Evolutionary conservation across 2,329 filamentous ascomycete species (phyloP), one percentile per base, ranked within the genome.

Genomic region (Penicillium oxalicum): DNA sequence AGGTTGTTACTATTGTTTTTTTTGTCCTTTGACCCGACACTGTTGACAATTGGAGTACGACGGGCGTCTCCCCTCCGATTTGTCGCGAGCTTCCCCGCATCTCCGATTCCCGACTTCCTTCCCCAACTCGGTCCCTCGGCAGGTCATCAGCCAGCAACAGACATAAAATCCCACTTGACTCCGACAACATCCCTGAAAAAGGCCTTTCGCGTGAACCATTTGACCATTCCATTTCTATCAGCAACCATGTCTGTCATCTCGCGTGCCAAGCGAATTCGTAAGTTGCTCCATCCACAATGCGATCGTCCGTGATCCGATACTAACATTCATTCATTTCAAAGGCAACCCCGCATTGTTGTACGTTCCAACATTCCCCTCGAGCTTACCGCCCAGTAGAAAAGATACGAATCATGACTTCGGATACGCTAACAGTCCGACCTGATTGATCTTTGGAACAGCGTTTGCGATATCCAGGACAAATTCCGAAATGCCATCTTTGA

Each of bases 401-500:
- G 11, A 36, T 41, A 24, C 12, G 40, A 13, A 41, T 29, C n/a
- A 24, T 9, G 18, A 9, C 11, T 5, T 5, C 7, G 7, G 5
- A 27, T 12, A 29, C 42, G 29, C 12, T 9, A 24, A 37, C 34
- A 26, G 12, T 9, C 5, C 12, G 29, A 45, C 32, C 45, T 18
- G 18, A 29, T 50, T 37, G 24, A 35, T 7, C 27, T 32, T 12
- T 9, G 13, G 7, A 6, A 38, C 53, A 96, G 91, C 63, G 81
- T 97, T 65, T 97, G 91, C 74, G 91, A 97, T 65, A 77, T 97
- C 55, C 91, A 97, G 73, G 91, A 96, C 59, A 94, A 90, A 69
- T 97, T 97, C 72, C 81, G 88, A 52, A 75, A 77, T 7, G 85
- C 84, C 48, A 95, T 97, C 61, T 81, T 85, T 72, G 84, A 94